A percentile compares a stretch with the other conserved stretches of the same genome.
These are phyloP conservation scores for Pinus albicaulis DNA, from an alignment of 75 land plant genomes.

Conservation along the genomic window DNA sequence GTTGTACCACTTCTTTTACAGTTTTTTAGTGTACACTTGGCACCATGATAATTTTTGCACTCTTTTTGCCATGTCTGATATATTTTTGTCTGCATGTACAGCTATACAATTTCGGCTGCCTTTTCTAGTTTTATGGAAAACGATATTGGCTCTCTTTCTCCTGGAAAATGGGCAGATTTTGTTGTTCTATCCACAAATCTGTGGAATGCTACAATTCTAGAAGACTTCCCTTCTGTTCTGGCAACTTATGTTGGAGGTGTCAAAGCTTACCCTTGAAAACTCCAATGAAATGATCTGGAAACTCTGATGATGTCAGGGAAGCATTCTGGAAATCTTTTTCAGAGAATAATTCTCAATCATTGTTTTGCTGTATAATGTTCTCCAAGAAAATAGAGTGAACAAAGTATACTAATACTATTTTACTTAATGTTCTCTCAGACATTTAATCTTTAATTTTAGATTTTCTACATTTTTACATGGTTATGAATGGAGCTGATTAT, in stretches of 20 bases:
- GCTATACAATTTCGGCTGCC: slow-evolving; percentile 78
- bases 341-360: not conserved
- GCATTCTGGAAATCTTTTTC: not conserved
- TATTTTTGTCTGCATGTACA: slow-evolving; percentile 17
- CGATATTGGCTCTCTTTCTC: slow-evolving; percentile 65
- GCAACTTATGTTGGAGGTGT: slow-evolving; percentile 73
- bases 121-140: slow-evolving; percentile 69
- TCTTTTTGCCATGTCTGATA: not conserved
- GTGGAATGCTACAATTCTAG: slow-evolving; percentile 33
- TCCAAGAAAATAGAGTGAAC: not conserved
- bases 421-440: not conserved
- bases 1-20: slow-evolving; percentile 2
- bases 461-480: not conserved
- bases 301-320: not conserved
- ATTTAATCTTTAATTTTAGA: not conserved
- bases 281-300: slow-evolving; percentile 7
- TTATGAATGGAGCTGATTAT: not conserved
- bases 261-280: slow-evolving; percentile 45
- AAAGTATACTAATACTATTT: not conserved
- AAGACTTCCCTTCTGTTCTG: slow-evolving; percentile 34
- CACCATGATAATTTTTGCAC: not conserved
- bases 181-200: slow-evolving; percentile 67
- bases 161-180: slow-evolving; percentile 85
- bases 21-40: not conserved
- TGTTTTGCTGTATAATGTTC: not conserved